Percentiles rank a stretch among this genome's conserved stretches.
Conservation (phyloP, 2,329 filamentous ascomycete genomes). For the Trichoderma sp. region DNA sequence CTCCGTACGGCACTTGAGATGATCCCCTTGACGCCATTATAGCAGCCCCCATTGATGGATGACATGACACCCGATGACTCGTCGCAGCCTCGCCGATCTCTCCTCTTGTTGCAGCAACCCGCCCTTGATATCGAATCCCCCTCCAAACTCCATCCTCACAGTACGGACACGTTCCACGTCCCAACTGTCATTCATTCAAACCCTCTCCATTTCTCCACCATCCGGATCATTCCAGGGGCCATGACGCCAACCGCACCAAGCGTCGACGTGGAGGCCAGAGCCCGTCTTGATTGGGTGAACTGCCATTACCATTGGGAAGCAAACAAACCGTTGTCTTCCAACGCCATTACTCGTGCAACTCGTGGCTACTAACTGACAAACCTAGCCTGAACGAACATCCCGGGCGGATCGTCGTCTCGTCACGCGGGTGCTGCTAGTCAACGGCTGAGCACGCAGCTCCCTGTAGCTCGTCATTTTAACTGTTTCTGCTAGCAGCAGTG, state of each 20-base stretch:
- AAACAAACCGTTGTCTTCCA: neutral
- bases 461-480: constrained; percentile 2
- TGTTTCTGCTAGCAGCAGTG: neutral
- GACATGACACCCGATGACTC: neutral
- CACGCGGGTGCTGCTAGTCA: neutral
- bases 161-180: neutral
- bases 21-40: neutral
- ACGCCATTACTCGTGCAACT: neutral
- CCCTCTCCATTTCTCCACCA: neutral
- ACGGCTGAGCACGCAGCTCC: neutral
- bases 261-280: neutral
- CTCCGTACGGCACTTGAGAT: neutral
- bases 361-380: neutral
- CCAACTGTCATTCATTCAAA: neutral
- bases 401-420: neutral
- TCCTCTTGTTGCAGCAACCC: neutral
- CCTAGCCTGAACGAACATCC: neutral
- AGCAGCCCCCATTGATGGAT: neutral
- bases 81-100: neutral
- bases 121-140: neutral
- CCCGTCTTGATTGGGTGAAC: constrained; percentile 4
- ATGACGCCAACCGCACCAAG: constrained; percentile 2
- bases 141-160: neutral
- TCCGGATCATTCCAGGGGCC: neutral
- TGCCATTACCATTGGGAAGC: neutral